A percentile compares a stretch with the other conserved stretches of the same genome.
Evolutionary conservation across 1,284 basidiomycete species (phyloP).

Genomic region (Phellopilus nigrolimitatus): DNA sequence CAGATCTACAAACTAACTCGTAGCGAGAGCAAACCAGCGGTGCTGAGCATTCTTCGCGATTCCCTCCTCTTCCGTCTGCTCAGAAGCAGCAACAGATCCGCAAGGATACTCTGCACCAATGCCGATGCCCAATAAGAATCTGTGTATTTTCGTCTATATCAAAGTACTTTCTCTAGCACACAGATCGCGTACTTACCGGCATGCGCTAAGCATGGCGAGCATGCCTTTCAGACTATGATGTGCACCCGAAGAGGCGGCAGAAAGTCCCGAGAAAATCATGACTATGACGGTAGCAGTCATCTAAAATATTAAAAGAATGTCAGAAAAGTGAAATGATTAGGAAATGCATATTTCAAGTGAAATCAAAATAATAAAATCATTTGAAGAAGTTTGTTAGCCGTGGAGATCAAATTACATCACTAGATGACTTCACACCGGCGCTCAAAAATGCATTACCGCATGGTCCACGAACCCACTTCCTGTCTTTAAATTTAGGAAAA

Average conservation of each 20-base stretch:
- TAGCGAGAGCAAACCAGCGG: constrained; percentile 81
- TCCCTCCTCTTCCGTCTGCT: constrained; percentile 81
- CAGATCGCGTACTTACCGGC: constrained; percentile 71
- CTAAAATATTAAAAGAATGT: constrained; percentile 32
- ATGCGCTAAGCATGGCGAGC: constrained; percentile 74
- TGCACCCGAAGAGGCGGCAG: constrained; percentile 80
- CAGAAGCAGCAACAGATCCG: constrained; percentile 87
- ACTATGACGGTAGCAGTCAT: constrained; percentile 77
- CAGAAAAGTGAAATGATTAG: no score
- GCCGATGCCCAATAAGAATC: constrained; percentile 78
- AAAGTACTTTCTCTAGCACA: no score
- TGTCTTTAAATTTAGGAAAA: no score
- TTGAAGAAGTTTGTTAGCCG: no score
- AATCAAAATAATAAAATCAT: no score
- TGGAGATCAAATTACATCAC: no score
- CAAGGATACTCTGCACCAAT: constrained; percentile 90
- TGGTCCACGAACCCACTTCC: no score
- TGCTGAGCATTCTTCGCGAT: constrained; percentile 80
- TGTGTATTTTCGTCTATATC: constrained; percentile 25
- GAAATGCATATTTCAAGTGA: no score
- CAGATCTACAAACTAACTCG: constrained; percentile 47
- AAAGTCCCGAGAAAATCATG: constrained; percentile 73
- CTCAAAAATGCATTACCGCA: no score
- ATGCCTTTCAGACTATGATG: constrained; percentile 66
- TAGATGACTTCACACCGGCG: no score